Evolutionary conservation across 257 asterid species (phyloP).

Genomic region (Nicotiana attenuata): DNA sequence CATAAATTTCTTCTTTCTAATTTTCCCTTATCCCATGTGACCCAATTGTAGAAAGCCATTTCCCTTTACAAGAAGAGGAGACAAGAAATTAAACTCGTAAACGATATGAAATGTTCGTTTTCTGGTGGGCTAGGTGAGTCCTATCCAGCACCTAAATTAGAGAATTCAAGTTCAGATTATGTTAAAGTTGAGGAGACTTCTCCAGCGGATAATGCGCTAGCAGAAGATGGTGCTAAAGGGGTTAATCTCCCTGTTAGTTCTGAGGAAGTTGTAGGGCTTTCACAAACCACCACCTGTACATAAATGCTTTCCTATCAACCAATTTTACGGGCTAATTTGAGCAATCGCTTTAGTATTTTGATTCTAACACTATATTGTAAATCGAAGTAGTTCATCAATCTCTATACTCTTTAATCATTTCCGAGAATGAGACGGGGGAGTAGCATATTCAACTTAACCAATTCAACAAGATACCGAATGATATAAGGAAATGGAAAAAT

Average conservation of each 20-base stretch:
- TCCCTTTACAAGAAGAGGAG: conserved; percentile 62
- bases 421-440: no score
- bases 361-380: no score
- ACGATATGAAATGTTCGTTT: conserved; percentile 24
- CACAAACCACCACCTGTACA: not conserved
- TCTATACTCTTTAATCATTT: no score
- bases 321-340: no score
- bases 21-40: conserved; percentile 11
- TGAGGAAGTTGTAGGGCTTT: conserved; percentile 25
- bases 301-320: no score
- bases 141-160: conserved; percentile 21
- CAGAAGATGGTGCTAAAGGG: not conserved
- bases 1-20: not conserved
- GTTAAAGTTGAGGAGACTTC: conserved; percentile 24
- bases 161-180: conserved; percentile 20
- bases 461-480: no score
- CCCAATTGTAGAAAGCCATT: conserved; percentile 65
- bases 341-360: no score
- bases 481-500: no score
- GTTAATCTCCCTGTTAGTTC: conserved; percentile 22
- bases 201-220: conserved; percentile 25
- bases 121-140: conserved; percentile 12
- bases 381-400: no score
- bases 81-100: conserved; percentile 23
- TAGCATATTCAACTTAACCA: no score